Evolutionary conservation across 768 basidiomycete species (phyloP).

Genomic region (Serendipita vermifera): DNA sequence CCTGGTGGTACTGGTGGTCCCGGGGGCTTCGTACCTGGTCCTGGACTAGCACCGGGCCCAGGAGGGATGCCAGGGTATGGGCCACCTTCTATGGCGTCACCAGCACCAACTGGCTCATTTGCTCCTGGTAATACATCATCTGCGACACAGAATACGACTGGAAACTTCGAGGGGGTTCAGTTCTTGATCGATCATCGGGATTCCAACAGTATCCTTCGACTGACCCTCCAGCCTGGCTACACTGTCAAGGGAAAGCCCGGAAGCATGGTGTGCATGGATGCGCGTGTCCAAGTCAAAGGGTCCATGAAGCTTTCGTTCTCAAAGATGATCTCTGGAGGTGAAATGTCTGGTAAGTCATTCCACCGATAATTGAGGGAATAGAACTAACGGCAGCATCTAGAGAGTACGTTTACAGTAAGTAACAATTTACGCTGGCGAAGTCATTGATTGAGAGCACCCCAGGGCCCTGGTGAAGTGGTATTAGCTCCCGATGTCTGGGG

Average conservation of each 20-base stretch:
- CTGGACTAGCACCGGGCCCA: too few species aligned
- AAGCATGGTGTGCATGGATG: conserved; percentile 26
- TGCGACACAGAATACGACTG: conserved; percentile 18
- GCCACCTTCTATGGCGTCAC: too few species aligned
- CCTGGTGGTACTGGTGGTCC: neutral
- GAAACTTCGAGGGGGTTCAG: conserved; percentile 20
- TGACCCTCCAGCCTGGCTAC: conserved; percentile 21
- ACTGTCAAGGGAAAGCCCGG: conserved; percentile 25
- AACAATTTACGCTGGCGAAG: too few species aligned
- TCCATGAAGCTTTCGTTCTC: conserved; percentile 19
- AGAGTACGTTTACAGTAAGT: neutral
- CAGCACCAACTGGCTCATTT: too few species aligned
- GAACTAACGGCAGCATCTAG: too few species aligned
- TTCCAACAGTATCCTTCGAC: conserved; percentile 23
- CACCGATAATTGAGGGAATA: too few species aligned
- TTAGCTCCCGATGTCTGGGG: conserved; percentile 27
- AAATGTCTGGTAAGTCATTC: conserved; percentile 15
- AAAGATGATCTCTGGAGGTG: conserved; percentile 22
- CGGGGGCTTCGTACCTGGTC: neutral
- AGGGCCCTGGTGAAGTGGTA: conserved; percentile 23
- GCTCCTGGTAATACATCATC: too few species aligned
- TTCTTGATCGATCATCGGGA: conserved; percentile 24
- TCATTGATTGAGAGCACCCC: too few species aligned
- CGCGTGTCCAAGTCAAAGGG: conserved; percentile 23
- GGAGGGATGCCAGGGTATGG: too few species aligned